A percentile compares a stretch with the other conserved stretches of the same genome.
phyloP scores from a whole-genome alignment of 306 rosid genomes.

The Lathyrus aphaca region DNA sequence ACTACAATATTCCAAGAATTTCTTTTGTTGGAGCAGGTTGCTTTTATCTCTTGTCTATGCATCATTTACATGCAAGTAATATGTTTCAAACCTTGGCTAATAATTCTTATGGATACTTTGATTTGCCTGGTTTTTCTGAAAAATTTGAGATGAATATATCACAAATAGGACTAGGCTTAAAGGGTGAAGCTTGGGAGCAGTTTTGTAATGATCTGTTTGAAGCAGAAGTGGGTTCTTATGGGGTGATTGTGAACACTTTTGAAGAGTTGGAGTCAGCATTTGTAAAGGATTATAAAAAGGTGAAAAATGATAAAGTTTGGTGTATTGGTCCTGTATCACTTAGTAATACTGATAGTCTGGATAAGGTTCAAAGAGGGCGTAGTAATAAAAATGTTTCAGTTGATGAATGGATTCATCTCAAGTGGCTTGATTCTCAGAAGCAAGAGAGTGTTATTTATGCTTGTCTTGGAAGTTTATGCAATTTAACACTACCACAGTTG shows the following conservation, averaged over 20 bases:
- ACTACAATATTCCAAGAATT: constrained; percentile 49
- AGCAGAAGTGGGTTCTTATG: constrained; percentile 40
- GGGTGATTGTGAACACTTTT: no score
- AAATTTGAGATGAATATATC: constrained; percentile 44
- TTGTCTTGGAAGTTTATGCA: constrained; percentile 46
- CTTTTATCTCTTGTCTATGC: constrained; percentile 23
- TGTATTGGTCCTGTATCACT: no score
- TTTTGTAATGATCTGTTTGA: background rate
- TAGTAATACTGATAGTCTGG: no score
- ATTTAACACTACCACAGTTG: constrained; percentile 39
- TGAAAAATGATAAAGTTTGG: no score
- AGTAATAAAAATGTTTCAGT: no score
- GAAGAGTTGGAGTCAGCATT: no score
- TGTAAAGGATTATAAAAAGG: no score
- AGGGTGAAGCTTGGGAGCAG: background rate
- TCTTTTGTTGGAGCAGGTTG: constrained; percentile 45
- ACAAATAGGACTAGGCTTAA: background rate
- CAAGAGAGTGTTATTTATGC: constrained; percentile 51
- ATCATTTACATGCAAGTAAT: background rate
- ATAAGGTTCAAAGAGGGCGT: no score
- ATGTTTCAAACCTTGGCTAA: constrained; percentile 3
- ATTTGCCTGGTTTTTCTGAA: constrained; percentile 53
- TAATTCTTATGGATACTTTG: constrained; percentile 8
- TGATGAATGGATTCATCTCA: constrained; percentile 28
- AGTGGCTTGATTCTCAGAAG: constrained; percentile 52